These are phyloP conservation scores for Oidiodendron maius DNA, from an alignment of 495 filamentous ascomycete genomes.

Conservation along the genomic window DNA sequence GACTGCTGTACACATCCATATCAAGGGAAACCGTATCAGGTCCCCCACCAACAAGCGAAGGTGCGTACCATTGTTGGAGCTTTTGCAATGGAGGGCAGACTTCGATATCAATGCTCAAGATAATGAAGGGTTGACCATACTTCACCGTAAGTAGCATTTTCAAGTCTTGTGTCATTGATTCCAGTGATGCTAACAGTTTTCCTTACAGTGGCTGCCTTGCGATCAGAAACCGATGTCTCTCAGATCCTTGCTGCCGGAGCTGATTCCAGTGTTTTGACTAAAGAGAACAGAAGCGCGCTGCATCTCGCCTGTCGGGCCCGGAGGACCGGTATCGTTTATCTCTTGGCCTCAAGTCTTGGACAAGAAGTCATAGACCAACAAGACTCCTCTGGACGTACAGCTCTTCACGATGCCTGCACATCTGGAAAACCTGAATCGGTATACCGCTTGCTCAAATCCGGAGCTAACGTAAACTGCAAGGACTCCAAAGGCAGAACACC, in stretches of 20 bases:
- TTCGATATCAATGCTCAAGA: slow-evolving; percentile 17
- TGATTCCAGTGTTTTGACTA: slow-evolving; percentile 21
- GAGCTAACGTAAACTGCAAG: slow-evolving; percentile 22
- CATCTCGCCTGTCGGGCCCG: slow-evolving; percentile 33
- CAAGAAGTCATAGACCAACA: slow-evolving; percentile 18
- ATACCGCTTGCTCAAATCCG: slow-evolving; percentile 25
- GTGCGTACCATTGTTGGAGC: background rate
- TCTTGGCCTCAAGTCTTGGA: slow-evolving; percentile 17
- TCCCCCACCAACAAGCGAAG: background rate
- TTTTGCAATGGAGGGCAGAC: background rate
- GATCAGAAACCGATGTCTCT: slow-evolving; percentile 25
- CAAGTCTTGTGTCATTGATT: no score
- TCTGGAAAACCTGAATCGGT: slow-evolving; percentile 35
- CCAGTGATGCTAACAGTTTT: no score
- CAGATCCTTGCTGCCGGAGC: slow-evolving; percentile 32
- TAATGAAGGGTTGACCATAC: slow-evolving; percentile 15
- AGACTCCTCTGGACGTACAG: slow-evolving; percentile 21
- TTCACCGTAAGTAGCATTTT: no score
- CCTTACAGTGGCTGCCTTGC: slow-evolving; percentile 28
- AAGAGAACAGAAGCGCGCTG: slow-evolving; percentile 28
- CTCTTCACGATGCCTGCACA: slow-evolving; percentile 32
- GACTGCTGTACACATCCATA: slow-evolving; percentile 11
- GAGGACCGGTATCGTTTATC: slow-evolving; percentile 30
- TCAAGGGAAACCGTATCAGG: background rate
- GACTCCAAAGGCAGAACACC: slow-evolving; percentile 13